Base-by-base conservation (phyloP, 805 yeast genomes). In the Nakazawaea laoshanensis region DNA sequence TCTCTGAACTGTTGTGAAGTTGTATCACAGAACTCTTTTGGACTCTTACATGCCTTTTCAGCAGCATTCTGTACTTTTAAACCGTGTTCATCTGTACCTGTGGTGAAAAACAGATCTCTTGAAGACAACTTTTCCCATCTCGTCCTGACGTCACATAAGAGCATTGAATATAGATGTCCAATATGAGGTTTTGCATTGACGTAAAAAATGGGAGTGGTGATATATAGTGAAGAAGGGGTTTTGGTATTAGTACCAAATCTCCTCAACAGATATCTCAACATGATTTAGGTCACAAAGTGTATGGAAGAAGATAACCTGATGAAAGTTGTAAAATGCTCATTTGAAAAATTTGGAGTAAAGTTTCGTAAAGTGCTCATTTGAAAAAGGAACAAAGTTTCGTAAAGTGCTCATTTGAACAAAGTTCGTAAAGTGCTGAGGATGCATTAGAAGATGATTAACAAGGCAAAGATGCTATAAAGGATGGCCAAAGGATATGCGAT, bases 31-130 rank as follows among this genome's bases (percentile, higher is more conserved):
- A 88, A 81, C 27, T 53, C 49, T 46, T 78, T 67, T 1, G 96
- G 85, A 1, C 59, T 57, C n/a, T 53, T 50, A 5, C 49, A 48
- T 9, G 63, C 66, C 37, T 61, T 63, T 19, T 59, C 62, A 0
- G 96, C 94, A 0, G 94, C 96, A n/a, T 71, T 64, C 46, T 85
- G 94, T 19, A 89, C 89, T 60, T 92, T 92, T 35, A 87, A 58
- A 0, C 98, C 98, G 53, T 92, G 98, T 55, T 92, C 98, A 53
- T 92, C 98, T 0, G 96, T 88, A 1, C 98, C 98, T 0, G 97
- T 92, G 5, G 84, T 71, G 48, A 88, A 69, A 39, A 59, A 69
- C 0, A 71, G 55, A 4, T 58, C 49, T 2, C 67, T 56, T 0
- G 55, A 57, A 7, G 55, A 52, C 21, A 79, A 55, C 12, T 46